phyloP scores from a whole-genome alignment of 202 grass and related monocot genomes.

The Musa balbisiana region DNA sequence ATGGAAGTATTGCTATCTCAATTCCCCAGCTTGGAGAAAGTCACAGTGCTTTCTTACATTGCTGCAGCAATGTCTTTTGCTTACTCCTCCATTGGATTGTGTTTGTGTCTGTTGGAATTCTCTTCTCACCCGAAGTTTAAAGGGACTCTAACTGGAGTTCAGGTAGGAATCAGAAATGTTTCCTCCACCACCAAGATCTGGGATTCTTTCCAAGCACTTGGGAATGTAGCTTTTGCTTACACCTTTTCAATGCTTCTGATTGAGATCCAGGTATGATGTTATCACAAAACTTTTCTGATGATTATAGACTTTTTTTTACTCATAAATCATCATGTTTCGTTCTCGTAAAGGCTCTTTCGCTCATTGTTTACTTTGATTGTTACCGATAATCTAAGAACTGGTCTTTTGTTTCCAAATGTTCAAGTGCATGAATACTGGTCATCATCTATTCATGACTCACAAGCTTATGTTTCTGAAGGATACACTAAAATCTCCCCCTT shows the following conservation, averaged over 20 bases:
- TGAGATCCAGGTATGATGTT: slow-evolving; percentile 5
- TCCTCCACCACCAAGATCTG: neutral
- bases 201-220: slow-evolving; percentile 9
- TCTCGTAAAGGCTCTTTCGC: neutral
- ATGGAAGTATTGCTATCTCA: slow-evolving; percentile 8
- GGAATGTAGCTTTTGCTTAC: slow-evolving; percentile 13
- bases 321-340: too few species aligned
- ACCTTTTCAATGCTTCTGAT: slow-evolving; percentile 16
- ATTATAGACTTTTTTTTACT: neutral
- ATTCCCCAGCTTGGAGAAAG: slow-evolving; percentile 11
- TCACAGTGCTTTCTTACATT: slow-evolving; percentile 6
- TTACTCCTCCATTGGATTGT: slow-evolving; percentile 7
- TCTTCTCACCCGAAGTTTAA: slow-evolving; percentile 3
- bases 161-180: neutral
- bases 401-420: neutral
- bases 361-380: neutral
- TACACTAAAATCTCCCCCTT: slow-evolving; percentile 1
- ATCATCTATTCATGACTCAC: too few species aligned
- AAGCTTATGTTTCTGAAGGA: slow-evolving; percentile 4
- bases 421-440: neutral
- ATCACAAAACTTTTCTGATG: neutral
- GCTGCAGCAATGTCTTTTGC: slow-evolving; percentile 12
- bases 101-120: neutral
- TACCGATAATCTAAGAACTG: neutral
- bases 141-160: neutral